Evolutionary conservation across 73 alveolate species (phyloP), one percentile per base, ranked within the genome.

Genomic region (Stentor roeselii): DNA sequence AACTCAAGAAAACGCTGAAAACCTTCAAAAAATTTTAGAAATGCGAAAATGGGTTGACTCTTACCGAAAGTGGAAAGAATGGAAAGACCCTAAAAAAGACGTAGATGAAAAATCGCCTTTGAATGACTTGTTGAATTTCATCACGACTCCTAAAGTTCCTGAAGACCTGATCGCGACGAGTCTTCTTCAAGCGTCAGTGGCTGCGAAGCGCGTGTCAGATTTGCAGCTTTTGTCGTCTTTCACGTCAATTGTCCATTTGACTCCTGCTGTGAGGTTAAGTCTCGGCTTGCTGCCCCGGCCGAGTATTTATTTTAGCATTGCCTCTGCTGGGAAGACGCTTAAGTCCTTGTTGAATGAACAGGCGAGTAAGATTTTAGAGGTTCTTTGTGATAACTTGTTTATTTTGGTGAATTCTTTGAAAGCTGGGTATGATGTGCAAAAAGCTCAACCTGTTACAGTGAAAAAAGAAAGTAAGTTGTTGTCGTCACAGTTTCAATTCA

Each of bases 41-140:
- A 37, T 86, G 58, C 76, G 75, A 3, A 83, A 90, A 42, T 90
- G 95, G 92, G 75, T 90, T 3, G 91, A 90, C 40, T 82, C 80
- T 60, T 87, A 90, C 41, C 67, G 84, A 58, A 90, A 90, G 60
- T 90, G 95, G 92, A 82, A 84, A 59, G 42, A 76, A 36, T 84
- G 94, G 92, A 75, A 89, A 27, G 75, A 75, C 34, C 42, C 61
- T 2, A 40, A 42, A 39, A 59, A 31, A 15, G 87, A 82, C 30
- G 84, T 67, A 3, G 94, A 88, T 41, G 60, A 80, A 41, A 67
- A 32, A 11, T 91, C 96, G 2, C 92, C 94, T 6, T 78, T 91
- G 11, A 58, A 86, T 36, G 87, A 91, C 0, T 86, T 91, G 3
- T 91, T 84, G 3, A 78, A 88, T 0, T 89, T 91, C 40, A 84